Conservation (phyloP, 2,329 filamentous ascomycete species). For the Lecanoromycetidae sp. region DNA sequence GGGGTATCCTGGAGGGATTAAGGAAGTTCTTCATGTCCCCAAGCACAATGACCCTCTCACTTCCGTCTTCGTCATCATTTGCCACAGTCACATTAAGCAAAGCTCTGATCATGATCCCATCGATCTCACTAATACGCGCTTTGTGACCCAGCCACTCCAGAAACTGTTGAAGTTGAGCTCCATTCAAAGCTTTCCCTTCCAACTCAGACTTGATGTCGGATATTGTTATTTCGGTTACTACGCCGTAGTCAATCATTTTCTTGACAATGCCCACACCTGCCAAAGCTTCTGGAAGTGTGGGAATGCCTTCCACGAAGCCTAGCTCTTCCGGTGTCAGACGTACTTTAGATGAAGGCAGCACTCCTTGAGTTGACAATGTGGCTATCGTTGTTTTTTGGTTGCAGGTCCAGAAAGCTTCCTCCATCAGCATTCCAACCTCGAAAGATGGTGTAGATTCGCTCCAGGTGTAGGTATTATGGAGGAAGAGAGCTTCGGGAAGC, state of each 20-base stretch:
- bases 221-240: slow-evolving; percentile 79
- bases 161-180: slow-evolving; percentile 72
- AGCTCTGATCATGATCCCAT: slow-evolving; percentile 51
- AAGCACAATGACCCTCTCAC: slow-evolving; percentile 63
- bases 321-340: slow-evolving; percentile 60
- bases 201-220: slow-evolving; percentile 75
- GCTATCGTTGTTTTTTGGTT: slow-evolving; percentile 74
- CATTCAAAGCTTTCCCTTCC: slow-evolving; percentile 66
- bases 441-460: slow-evolving; percentile 79
- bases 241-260: slow-evolving; percentile 69
- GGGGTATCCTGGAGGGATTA: slow-evolving; percentile 63
- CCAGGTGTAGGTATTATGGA: slow-evolving; percentile 67
- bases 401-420: slow-evolving; percentile 92
- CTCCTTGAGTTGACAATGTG: slow-evolving; percentile 74
- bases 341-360: slow-evolving; percentile 72
- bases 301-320: slow-evolving; percentile 78
- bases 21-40: slow-evolving; percentile 64
- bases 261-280: slow-evolving; percentile 62
- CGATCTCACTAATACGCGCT: slow-evolving; percentile 58
- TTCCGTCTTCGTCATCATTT: slow-evolving; percentile 45
- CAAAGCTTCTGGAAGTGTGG: slow-evolving; percentile 68
- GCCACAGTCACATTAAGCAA: slow-evolving; percentile 60
- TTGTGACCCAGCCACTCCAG: slow-evolving; percentile 72
- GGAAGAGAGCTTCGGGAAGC: slow-evolving; percentile 65
- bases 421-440: slow-evolving; percentile 72